These are phyloP conservation scores for Trametes maxima DNA, from an alignment of 768 basidiomycete genomes.

Conservation along the genomic window DNA sequence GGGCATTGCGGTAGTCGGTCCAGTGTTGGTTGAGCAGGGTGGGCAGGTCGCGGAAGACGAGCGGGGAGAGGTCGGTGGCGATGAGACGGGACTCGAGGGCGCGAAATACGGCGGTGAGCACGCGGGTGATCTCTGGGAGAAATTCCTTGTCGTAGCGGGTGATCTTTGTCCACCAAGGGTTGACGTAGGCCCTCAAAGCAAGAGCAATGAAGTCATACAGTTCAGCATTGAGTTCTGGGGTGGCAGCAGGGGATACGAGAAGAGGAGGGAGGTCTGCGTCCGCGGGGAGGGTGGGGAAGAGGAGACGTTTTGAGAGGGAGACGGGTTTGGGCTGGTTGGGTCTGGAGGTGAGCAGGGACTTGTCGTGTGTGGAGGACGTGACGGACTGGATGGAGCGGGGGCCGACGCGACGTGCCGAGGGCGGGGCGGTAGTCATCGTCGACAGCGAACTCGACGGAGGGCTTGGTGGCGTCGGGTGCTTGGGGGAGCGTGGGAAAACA, in stretches of 20 bases:
- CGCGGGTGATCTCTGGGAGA: conserved; percentile 65
- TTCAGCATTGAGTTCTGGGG: conserved; percentile 63
- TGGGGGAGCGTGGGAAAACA: too few species aligned
- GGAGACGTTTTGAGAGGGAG: conserved; percentile 28
- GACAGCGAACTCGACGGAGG: conserved; percentile 8
- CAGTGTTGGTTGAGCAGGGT: conserved; percentile 74
- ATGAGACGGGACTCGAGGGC: conserved; percentile 60
- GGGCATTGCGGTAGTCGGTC: conserved; percentile 73
- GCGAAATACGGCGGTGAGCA: conserved; percentile 60
- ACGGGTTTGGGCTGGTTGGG: conserved; percentile 21
- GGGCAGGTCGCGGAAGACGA: conserved; percentile 67
- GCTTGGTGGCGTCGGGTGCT: too few species aligned
- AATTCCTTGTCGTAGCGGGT: conserved; percentile 84
- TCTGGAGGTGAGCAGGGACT: conserved; percentile 14
- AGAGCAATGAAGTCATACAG: conserved; percentile 82
- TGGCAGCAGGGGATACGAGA: conserved; percentile 45
- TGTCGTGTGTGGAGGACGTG: conserved; percentile 29
- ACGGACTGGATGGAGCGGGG: conserved; percentile 32
- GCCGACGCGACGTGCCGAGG: conserved; percentile 22
- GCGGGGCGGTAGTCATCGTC: conserved; percentile 27
- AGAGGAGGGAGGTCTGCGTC: conserved; percentile 54
- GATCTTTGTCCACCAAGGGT: conserved; percentile 86
- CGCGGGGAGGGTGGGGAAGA: conserved; percentile 53
- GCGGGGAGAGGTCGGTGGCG: conserved; percentile 56
- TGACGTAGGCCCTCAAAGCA: conserved; percentile 74